Conservation (phyloP, 257 asterid genomes). For the Parsonsia alboflavescens region DNA sequence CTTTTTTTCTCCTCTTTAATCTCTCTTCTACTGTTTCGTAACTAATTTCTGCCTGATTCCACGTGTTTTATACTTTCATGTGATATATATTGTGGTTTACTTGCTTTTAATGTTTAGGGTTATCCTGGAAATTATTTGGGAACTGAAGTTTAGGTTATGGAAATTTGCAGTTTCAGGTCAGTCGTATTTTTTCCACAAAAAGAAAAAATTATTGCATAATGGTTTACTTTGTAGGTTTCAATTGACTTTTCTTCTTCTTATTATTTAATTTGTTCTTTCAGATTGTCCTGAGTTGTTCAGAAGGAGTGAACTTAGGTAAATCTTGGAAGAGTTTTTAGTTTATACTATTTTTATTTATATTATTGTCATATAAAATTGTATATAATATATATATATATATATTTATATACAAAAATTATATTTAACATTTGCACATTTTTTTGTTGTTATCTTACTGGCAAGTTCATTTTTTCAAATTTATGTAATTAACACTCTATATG, state of each 20-base stretch:
- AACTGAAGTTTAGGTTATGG: conserved; percentile 3
- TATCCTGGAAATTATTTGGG: conserved; percentile 1
- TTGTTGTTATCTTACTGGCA: no score
- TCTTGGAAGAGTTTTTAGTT: not conserved
- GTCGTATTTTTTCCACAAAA: not conserved
- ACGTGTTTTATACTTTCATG: not conserved
- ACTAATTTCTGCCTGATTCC: not conserved
- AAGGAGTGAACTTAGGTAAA: not conserved
- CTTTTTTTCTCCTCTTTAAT: no score
- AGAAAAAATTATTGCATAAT: not conserved
- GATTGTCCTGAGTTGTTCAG: not conserved
- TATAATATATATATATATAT: no score
- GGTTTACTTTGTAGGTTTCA: not conserved
- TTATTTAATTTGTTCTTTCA: not conserved
- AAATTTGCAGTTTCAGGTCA: not conserved
- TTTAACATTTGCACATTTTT: not conserved
- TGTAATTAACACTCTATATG: not conserved
- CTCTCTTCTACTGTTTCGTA: not conserved
- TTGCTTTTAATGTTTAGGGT: not conserved
- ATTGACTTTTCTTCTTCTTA: not conserved
- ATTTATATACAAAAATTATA: no score
- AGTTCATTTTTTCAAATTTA: not conserved
- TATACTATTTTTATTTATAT: no score
- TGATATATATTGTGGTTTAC: not conserved
- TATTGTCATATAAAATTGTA: no score